Base-by-base conservation (phyloP, 2,329 filamentous ascomycete genomes). In the Cephalotrichum gorgonifer region DNA sequence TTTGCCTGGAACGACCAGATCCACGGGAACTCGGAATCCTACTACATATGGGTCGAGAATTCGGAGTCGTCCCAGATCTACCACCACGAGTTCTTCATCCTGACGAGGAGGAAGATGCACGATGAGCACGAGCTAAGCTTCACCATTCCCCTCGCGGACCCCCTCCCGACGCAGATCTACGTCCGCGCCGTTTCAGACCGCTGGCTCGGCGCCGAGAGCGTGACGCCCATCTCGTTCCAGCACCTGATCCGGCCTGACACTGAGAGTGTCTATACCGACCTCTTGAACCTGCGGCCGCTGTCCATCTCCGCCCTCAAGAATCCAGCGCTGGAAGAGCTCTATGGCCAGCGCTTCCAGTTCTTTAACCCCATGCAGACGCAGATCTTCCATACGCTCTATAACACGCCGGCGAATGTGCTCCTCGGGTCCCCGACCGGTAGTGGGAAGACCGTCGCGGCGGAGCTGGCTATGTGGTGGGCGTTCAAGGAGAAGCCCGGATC, bases 331-430 rank as follows among this genome's bases (percentile, higher is more conserved):
- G 91, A 98, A 62, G 88, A 93, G 52, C 78, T 98, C 1, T 98
- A 98, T 59, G 82, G 76, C 0, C 74, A 91, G 62, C 80, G 89
- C 28, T 98, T 98, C 65, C 85, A 93, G 55, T 98, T 85, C 66
- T 98, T 98, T 75, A 98, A 98, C 61, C 93, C 93, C 0, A 97
- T 98, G 94, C 93, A 98, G 65, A 97, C 93, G 0, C 93, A 98
- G 60, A 88, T 98, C 47, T 98, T 98, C 67, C 93, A 98, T 60
- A 91, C 88, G 14, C 77, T 98, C 30, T 98, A 98, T 56, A 85
- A 97, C 62, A 96, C 93, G 0, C 68, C 86, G 7, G 85, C 87
- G 43, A 98, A 98, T 60, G 90, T 98, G 4, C 76, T 98, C 3
- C 77, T 98, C 8, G 93, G 94, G 7, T 97, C 93, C 2, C 94